These are phyloP conservation scores for Choanephora cucurbitarum DNA, from an alignment of 371 early-diverging fungal species.

Conservation along the genomic window DNA sequence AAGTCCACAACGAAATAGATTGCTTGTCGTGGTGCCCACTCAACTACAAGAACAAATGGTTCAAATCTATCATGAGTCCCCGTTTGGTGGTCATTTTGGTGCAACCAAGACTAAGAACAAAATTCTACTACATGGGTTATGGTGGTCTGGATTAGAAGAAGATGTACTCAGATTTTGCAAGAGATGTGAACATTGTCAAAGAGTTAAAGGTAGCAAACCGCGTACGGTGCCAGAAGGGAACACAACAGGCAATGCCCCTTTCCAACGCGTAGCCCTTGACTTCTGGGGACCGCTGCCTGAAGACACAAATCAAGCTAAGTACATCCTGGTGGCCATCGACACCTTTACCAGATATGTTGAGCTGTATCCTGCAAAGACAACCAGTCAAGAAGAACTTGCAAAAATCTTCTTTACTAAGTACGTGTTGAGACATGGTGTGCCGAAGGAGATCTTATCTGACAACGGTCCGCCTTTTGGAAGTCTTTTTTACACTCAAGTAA, in stretches of 20 bases:
- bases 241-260: neutral
- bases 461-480: constrained; percentile 3
- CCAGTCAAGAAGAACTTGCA: neutral
- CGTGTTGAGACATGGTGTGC: neutral
- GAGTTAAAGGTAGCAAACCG: constrained; percentile 1
- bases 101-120: too few relatives aligned
- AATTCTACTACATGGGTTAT: too few relatives aligned
- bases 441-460: neutral
- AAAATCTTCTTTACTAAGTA: neutral
- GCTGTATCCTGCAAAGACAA: neutral
- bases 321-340: neutral
- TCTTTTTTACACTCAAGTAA: neutral
- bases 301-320: neutral
- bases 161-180: neutral
- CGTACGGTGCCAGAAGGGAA: neutral
- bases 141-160: neutral
- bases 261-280: constrained; percentile 1
- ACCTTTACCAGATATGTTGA: constrained; percentile 1
- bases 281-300: constrained; percentile 4
- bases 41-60: too few relatives aligned
- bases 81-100: too few relatives aligned
- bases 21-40: too few relatives aligned
- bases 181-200: constrained; percentile 4
- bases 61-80: too few relatives aligned
- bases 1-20: too few relatives aligned